These are phyloP conservation scores for Ophiostoma pallidulum DNA, from an alignment of 2,329 filamentous ascomycete species.

Conservation along the genomic window DNA sequence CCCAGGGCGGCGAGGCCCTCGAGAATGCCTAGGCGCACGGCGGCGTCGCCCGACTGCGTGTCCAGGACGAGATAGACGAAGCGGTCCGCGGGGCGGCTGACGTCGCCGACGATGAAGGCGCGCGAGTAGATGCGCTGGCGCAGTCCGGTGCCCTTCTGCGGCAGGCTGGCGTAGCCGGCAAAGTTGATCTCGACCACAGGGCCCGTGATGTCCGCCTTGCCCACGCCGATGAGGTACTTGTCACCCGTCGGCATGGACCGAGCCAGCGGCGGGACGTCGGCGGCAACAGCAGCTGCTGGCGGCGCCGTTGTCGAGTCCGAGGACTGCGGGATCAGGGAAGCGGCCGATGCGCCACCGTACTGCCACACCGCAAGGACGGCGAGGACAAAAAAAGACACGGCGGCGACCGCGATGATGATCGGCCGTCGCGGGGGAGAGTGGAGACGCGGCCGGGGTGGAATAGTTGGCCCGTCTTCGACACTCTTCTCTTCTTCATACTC, in stretches of 20 bases:
- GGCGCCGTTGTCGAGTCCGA: not conserved
- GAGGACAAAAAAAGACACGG: constrained; percentile 27
- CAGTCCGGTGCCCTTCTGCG: constrained; percentile 72
- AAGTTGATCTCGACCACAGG: constrained; percentile 85
- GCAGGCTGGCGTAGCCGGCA: constrained; percentile 84
- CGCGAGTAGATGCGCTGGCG: constrained; percentile 82
- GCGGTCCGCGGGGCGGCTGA: constrained; percentile 55
- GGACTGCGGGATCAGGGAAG: not conserved
- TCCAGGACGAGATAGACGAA: constrained; percentile 86
- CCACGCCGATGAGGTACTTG: constrained; percentile 44
- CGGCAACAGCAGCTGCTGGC: not conserved
- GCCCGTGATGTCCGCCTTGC: constrained; percentile 52
- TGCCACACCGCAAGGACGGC: constrained; percentile 23
- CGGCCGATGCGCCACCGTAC: constrained; percentile 12
- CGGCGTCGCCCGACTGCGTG: constrained; percentile 79
- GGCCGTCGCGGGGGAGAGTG: constrained; percentile 18
- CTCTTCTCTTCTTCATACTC: constrained; percentile 3
- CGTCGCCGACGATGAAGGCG: constrained; percentile 75
- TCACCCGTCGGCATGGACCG: constrained; percentile 24
- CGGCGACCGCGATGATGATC: constrained; percentile 11
- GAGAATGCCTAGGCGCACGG: constrained; percentile 77
- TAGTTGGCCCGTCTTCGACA: not conserved
- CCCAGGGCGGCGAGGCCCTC: constrained; percentile 63
- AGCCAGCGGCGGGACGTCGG: constrained; percentile 8
- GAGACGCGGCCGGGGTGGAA: not conserved